Evolutionary conservation across 2,329 filamentous ascomycete species (phyloP).

Genomic region (Albophoma yamanashiensis): DNA sequence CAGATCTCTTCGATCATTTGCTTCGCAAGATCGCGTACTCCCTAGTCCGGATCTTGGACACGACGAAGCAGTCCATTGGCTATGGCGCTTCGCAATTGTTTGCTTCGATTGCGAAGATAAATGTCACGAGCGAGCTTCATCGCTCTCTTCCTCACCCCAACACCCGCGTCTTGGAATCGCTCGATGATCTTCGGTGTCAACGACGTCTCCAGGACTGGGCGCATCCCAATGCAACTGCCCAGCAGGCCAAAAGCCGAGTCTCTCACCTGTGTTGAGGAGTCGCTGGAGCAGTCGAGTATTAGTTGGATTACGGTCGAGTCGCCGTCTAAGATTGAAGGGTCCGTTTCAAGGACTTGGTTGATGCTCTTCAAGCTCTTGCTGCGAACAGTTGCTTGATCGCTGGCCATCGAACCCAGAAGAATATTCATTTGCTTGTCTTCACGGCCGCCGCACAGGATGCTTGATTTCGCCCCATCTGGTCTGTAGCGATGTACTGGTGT

Average conservation of each 20-base stretch:
- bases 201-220: slow-evolving; percentile 64
- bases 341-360: slow-evolving; percentile 82
- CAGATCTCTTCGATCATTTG: slow-evolving; percentile 93
- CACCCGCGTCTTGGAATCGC: slow-evolving; percentile 69
- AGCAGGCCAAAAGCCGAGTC: slow-evolving; percentile 83
- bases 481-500: too few species aligned
- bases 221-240: slow-evolving; percentile 74
- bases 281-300: slow-evolving; percentile 68
- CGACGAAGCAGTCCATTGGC: slow-evolving; percentile 71
- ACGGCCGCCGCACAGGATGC: too few species aligned
- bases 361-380: slow-evolving; percentile 89
- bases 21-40: slow-evolving; percentile 73
- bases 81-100: slow-evolving; percentile 62
- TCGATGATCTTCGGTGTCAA: slow-evolving; percentile 67
- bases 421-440: too few species aligned
- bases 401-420: slow-evolving; percentile 72
- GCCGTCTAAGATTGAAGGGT: slow-evolving; percentile 77
- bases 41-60: slow-evolving; percentile 73
- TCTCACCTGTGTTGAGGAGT: slow-evolving; percentile 79
- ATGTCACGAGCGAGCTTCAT: slow-evolving; percentile 90
- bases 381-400: slow-evolving; percentile 84
- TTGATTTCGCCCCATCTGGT: too few species aligned
- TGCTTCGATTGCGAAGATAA: slow-evolving; percentile 69
- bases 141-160: slow-evolving; percentile 80
- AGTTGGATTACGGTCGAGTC: slow-evolving; percentile 64